Conservation (phyloP, 805 yeast species). For the Teunomyces panamensis region DNA sequence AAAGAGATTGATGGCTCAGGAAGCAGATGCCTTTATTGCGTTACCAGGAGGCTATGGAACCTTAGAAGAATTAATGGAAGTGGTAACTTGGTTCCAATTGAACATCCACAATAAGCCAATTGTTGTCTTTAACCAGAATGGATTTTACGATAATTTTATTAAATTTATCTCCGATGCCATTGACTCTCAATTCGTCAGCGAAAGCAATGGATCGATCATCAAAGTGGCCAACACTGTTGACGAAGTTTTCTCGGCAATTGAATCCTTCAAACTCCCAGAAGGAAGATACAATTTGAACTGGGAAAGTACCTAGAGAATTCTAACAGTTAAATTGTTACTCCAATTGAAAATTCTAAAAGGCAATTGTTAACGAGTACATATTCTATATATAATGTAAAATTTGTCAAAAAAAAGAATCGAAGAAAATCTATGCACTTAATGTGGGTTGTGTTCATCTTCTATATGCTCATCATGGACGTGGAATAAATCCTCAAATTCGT, state of each 20-base stretch:
- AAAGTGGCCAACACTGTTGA: slow-evolving; percentile 65
- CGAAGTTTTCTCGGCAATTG: slow-evolving; percentile 63
- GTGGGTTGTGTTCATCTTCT: slow-evolving; percentile 22
- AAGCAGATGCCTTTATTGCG: slow-evolving; percentile 83
- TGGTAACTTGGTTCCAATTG: slow-evolving; percentile 86
- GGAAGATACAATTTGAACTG: slow-evolving; percentile 75
- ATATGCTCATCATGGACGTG: slow-evolving; percentile 23
- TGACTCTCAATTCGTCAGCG: slow-evolving; percentile 63
- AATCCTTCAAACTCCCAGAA: slow-evolving; percentile 60
- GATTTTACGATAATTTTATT: slow-evolving; percentile 72
- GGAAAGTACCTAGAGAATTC: slow-evolving; percentile 25
- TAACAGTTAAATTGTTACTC: background rate
- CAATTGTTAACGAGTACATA: background rate
- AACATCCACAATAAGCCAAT: slow-evolving; percentile 84
- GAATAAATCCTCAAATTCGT: slow-evolving; percentile 43
- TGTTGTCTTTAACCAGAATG: slow-evolving; percentile 72
- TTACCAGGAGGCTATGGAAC: slow-evolving; percentile 94
- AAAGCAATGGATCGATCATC: slow-evolving; percentile 63
- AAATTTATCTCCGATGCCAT: slow-evolving; percentile 60
- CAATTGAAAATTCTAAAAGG: background rate
- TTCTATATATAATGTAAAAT: background rate
- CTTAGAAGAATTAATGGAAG: slow-evolving; percentile 84
- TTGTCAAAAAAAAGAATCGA: background rate
- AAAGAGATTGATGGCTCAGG: slow-evolving; percentile 81
- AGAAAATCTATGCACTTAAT: slow-evolving; percentile 8